Evolutionary conservation across 1,284 basidiomycete genomes (phyloP).

Genomic region (Tilletia caries): DNA sequence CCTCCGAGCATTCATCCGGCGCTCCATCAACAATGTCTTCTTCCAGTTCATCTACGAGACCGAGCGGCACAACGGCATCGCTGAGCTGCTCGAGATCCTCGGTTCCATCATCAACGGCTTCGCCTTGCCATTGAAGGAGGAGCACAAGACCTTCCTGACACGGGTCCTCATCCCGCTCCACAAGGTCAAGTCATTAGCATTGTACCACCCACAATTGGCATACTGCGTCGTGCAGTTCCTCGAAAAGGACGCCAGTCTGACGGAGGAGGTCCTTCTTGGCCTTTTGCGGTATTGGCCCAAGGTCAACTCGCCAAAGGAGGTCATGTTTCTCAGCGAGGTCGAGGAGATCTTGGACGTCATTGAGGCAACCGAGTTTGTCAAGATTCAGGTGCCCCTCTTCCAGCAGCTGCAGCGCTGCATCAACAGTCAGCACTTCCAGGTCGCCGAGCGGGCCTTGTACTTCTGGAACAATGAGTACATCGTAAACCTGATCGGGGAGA

Average conservation of each 20-base stretch:
- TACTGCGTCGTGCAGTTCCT: constrained; percentile 99
- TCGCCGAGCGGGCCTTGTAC: constrained; percentile 55
- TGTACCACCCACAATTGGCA: constrained; percentile 96
- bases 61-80: constrained; percentile 97
- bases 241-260: constrained; percentile 88
- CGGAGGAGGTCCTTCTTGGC: constrained; percentile 92
- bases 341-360: constrained; percentile 99
- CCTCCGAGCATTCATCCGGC: constrained; percentile 93
- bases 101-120: constrained; percentile 99
- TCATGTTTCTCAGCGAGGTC: constrained; percentile 99
- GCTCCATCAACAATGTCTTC: constrained; percentile 99
- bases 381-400: constrained; percentile 91
- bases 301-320: constrained; percentile 99
- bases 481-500: constrained; percentile 97
- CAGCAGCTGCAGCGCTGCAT: constrained; percentile 93
- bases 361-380: constrained; percentile 92
- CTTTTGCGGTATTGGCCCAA: constrained; percentile 97
- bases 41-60: constrained; percentile 99
- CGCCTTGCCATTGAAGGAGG: constrained; percentile 94
- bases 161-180: constrained; percentile 94
- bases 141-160: constrained; percentile 97
- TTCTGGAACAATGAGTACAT: constrained; percentile 88
- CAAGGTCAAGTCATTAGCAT: constrained; percentile 92
- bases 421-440: constrained; percentile 98
- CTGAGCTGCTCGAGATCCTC: constrained; percentile 94